Evolutionary conservation across 2,329 filamentous ascomycete genomes (phyloP).

Genomic region (Daldinia sp.): DNA sequence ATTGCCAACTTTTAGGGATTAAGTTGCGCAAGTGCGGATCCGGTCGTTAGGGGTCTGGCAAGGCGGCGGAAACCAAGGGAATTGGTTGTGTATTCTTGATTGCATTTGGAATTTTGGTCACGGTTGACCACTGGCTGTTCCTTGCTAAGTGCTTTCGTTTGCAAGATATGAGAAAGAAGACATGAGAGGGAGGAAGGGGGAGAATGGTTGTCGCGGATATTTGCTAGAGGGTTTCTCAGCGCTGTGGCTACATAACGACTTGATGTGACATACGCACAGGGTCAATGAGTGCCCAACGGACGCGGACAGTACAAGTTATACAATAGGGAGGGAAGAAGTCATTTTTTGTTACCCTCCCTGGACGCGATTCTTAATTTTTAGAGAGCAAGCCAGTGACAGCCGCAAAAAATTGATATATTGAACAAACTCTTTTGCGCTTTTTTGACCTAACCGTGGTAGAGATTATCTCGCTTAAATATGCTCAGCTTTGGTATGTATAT

Average conservation of each 20-base stretch:
- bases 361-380: constrained; percentile 43
- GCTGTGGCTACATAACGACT: background rate
- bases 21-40: constrained; percentile 19
- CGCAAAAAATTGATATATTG: constrained; percentile 42
- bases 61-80: constrained; percentile 32
- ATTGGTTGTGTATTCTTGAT: constrained; percentile 44
- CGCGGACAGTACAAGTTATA: constrained; percentile 9
- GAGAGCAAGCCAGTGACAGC: constrained; percentile 45
- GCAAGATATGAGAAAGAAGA: constrained; percentile 1
- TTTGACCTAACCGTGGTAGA: background rate
- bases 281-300: background rate
- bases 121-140: constrained; percentile 41
- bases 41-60: constrained; percentile 18
- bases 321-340: constrained; percentile 8
- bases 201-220: background rate
- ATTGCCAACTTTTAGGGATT: constrained; percentile 16
- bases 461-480: background rate
- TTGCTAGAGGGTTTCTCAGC: background rate
- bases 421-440: constrained; percentile 22
- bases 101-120: constrained; percentile 43
- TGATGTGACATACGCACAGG: background rate
- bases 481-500: background rate
- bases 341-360: background rate
- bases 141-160: constrained; percentile 27
- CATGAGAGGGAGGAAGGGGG: background rate